phyloP scores from a whole-genome alignment of 306 rosid species.

The Cicer cuneatum region DNA sequence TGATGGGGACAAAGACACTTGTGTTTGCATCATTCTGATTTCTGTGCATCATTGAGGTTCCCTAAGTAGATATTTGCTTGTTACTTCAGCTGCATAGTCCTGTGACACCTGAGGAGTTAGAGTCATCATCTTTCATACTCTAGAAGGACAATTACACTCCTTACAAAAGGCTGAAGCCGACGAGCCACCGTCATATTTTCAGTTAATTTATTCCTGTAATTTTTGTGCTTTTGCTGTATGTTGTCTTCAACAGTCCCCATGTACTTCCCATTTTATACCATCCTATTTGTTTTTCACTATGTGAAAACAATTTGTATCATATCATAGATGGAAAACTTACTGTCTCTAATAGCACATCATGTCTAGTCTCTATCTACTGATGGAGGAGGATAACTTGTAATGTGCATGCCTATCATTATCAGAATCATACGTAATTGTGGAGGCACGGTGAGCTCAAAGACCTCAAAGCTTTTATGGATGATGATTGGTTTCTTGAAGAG shows the following conservation, averaged over 20 bases:
- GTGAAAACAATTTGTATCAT: constrained; percentile 9
- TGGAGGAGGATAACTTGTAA: constrained; percentile 9
- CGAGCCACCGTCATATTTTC: neutral
- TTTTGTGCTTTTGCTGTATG: constrained; percentile 9
- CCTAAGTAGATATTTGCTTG: constrained; percentile 37
- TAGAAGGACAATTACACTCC: constrained; percentile 45
- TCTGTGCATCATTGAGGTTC: constrained; percentile 7
- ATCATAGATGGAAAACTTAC: constrained; percentile 3
- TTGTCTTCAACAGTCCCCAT: neutral
- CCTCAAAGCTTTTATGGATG: neutral
- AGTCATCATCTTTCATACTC: constrained; percentile 59
- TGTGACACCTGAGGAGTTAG: constrained; percentile 77
- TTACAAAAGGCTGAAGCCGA: neutral
- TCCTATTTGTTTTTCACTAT: neutral
- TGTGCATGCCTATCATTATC: constrained; percentile 16
- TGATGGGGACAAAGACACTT: constrained; percentile 2
- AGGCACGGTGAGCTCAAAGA: neutral
- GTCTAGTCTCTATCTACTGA: neutral
- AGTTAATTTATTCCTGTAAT: constrained; percentile 26
- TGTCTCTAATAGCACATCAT: neutral
- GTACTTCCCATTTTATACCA: neutral
- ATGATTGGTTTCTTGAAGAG: neutral
- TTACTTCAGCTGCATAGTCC: constrained; percentile 81
- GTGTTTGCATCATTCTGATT: constrained; percentile 4
- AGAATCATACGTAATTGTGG: neutral